phyloP scores from a whole-genome alignment of 768 basidiomycete species.

The Termitomyces eurrhizus region DNA sequence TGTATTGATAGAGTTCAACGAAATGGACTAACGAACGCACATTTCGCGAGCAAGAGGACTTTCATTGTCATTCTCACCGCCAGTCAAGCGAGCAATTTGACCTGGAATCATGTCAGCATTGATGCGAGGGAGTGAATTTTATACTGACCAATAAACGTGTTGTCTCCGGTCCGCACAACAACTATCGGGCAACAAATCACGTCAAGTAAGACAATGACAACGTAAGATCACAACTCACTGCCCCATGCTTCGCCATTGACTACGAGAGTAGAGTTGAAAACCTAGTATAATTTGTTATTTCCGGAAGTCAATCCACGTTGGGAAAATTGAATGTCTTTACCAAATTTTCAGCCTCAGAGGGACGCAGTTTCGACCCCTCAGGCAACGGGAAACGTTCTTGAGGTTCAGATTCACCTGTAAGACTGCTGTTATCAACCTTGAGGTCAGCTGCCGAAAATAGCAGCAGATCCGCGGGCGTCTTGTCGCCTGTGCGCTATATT shows the following conservation, averaged over 20 bases:
- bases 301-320: not conserved
- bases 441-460: constrained; percentile 58
- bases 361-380: constrained; percentile 42
- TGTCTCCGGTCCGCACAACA: constrained; percentile 63
- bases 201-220: not conserved
- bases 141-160: constrained; percentile 54
- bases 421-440: constrained; percentile 68
- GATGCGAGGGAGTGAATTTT: not conserved
- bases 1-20: constrained; percentile 40
- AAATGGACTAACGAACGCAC: constrained; percentile 28
- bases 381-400: constrained; percentile 51
- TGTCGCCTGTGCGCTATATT: constrained; percentile 58
- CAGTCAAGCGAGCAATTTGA: constrained; percentile 66
- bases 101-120: constrained; percentile 28
- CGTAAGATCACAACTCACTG: constrained; percentile 32
- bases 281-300: constrained; percentile 28
- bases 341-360: constrained; percentile 64
- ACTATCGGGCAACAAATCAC: constrained; percentile 28
- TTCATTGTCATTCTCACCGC: constrained; percentile 59
- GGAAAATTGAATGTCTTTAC: constrained; percentile 26
- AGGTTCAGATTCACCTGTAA: constrained; percentile 70
- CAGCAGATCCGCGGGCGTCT: constrained; percentile 66
- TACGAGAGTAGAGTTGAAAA: constrained; percentile 67
- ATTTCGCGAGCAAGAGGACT: constrained; percentile 67
- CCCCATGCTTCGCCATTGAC: constrained; percentile 75